These are phyloP conservation scores for Torulaspora globosa DNA, from an alignment of 1,139 yeast genomes.

Conservation along the genomic window DNA sequence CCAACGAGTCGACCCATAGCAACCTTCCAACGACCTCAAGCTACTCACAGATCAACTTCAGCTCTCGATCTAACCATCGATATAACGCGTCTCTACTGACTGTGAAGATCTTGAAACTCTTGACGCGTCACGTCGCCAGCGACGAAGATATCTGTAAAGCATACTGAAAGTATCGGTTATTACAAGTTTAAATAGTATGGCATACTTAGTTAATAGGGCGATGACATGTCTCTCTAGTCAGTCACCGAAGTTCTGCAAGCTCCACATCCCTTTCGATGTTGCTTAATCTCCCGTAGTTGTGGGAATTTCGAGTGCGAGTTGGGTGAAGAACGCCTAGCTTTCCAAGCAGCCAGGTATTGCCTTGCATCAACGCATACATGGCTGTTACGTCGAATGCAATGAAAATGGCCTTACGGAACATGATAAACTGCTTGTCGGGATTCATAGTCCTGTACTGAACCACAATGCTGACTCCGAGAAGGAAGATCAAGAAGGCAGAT, in stretches of 20 bases:
- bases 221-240: background rate
- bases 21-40: background rate
- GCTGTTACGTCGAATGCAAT: conserved; percentile 19
- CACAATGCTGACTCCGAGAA: conserved; percentile 37
- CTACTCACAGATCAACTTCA: no score
- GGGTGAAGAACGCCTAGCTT: conserved; percentile 3
- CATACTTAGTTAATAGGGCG: background rate
- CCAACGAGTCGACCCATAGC: conserved; percentile 74
- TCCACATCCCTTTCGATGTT: conserved; percentile 9
- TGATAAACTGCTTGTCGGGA: conserved; percentile 16
- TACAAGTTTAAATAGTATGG: background rate
- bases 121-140: background rate
- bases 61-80: background rate
- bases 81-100: conserved; percentile 3
- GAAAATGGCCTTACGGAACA: conserved; percentile 18
- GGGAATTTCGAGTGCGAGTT: conserved; percentile 2
- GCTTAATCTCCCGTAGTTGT: conserved; percentile 9
- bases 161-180: background rate
- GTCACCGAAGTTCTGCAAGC: conserved; percentile 4
- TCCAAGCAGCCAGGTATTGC: conserved; percentile 21
- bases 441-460: conserved; percentile 36
- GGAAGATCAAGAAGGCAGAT: conserved; percentile 30
- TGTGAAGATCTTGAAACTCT: background rate
- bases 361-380: conserved; percentile 19
- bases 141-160: background rate